Base-by-base conservation (phyloP, 2,329 filamentous ascomycete genomes). In the Aspergillus pseudotamarii region DNA sequence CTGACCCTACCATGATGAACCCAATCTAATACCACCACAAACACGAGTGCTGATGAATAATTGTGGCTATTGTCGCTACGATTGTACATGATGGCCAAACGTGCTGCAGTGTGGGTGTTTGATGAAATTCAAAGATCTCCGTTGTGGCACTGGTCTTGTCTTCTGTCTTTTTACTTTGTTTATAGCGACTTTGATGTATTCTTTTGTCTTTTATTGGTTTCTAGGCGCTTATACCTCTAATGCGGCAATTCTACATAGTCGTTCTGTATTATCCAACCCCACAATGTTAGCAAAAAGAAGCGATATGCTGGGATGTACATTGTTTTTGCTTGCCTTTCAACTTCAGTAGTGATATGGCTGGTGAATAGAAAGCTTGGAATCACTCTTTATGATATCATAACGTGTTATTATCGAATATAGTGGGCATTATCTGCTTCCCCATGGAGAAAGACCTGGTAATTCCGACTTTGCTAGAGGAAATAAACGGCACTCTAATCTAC, bases 1-100 rank as follows among this genome's bases (percentile, higher is more conserved):
- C 74, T 28, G 61, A 72, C 60, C 73, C 70, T 21, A 71, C 66
- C 26, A 77, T 76, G 72, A 65, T 75, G 66, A 77, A 77, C 68
- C 75, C 73, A 50, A 76, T 77, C 59, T 77, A 59, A 75, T 69
- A 60, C 23, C 45, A 32, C 16, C 28, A 21, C 14, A 36, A 38
- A 10, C 30, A 11, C 16, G 9, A 12, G 28, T 26, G 26, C 14
- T 23, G 57, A 55, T 58, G 46, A 45, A 53, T 43, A 21, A 59
- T 50, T 51, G 48, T 21, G 16, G 34, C 28, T 21, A 51, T 32
- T 32, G 28, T 19, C 19, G 19, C 19, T 21, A 21, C 28, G 48
- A 32, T n/a, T 51, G 48, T 51, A 51, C 19, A 51, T 51, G 48
- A 51, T 51, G 28, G 9, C 14, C 28, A n/a, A 6, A 32, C 4